phyloP scores from a whole-genome alignment of 1,139 yeast species.

The Hyphopichia khmerensis region DNA sequence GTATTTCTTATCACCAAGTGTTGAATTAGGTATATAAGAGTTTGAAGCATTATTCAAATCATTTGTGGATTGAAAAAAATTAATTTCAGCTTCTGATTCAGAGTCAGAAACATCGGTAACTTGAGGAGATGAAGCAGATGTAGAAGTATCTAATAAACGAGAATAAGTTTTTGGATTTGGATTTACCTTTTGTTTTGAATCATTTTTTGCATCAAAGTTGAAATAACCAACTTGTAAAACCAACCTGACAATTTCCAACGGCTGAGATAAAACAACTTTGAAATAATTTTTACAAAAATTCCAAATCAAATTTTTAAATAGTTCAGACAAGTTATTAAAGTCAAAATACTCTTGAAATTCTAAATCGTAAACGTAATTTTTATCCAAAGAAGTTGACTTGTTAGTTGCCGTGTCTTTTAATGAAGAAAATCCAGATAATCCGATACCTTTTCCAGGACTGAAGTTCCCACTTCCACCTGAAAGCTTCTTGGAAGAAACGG shows the following conservation, averaged over 20 bases:
- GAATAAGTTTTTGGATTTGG: conserved; percentile 5
- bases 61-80: conserved; percentile 48
- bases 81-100: conserved; percentile 49
- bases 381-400: conserved; percentile 19
- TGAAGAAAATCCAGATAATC: conserved; percentile 16
- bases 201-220: conserved; percentile 15
- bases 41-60: neutral
- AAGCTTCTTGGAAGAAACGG: conserved; percentile 14
- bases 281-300: conserved; percentile 68
- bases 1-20: conserved; percentile 2
- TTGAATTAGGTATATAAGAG: neutral
- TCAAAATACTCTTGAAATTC: conserved; percentile 71
- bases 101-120: conserved; percentile 12
- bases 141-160: conserved; percentile 1
- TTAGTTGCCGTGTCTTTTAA: conserved; percentile 9
- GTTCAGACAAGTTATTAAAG: conserved; percentile 52
- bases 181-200: neutral
- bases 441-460: conserved; percentile 22
- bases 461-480: conserved; percentile 8
- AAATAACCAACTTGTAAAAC: conserved; percentile 78
- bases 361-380: conserved; percentile 59
- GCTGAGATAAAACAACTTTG: conserved; percentile 73
- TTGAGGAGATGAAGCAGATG: conserved; percentile 3
- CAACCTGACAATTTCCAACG: conserved; percentile 81
- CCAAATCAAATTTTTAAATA: conserved; percentile 52